Evolutionary conservation across 208 protist genomes (phyloP).

Genomic region (Leishmania aethiopica): DNA sequence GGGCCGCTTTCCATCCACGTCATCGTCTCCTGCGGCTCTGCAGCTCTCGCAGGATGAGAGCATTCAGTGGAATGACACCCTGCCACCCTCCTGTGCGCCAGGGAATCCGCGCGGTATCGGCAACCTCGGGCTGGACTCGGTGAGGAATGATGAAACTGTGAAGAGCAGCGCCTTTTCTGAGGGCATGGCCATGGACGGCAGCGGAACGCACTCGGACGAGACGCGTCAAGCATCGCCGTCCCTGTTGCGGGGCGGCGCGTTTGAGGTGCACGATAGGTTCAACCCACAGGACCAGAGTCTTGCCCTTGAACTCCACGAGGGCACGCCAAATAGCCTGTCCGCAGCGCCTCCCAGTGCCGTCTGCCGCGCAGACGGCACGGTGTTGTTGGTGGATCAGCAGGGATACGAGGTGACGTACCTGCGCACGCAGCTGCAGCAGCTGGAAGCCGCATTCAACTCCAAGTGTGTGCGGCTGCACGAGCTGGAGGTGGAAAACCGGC

Average conservation of each 20-base stretch:
- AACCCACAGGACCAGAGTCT: background rate
- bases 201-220: background rate
- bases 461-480: conserved; percentile 86
- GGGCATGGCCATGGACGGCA: too few relatives aligned
- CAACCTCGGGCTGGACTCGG: background rate
- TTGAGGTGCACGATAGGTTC: too few relatives aligned
- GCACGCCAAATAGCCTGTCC: background rate
- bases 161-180: background rate
- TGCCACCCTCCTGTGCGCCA: conserved; percentile 10
- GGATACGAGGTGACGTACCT: conserved; percentile 87
- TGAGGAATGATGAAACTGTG: background rate
- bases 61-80: conserved; percentile 40
- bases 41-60: conserved; percentile 11
- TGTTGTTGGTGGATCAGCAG: conserved; percentile 61
- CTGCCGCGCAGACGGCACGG: conserved; percentile 7
- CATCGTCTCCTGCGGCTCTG: background rate
- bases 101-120: background rate
- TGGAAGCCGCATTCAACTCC: conserved; percentile 83
- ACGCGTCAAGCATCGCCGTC: background rate
- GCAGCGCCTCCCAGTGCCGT: background rate
- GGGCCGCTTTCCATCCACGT: background rate
- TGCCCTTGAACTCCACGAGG: background rate
- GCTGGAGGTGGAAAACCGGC: conserved; percentile 70
- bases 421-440: conserved; percentile 76
- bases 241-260: background rate